These are phyloP conservation scores for Trichoderma breve DNA, from an alignment of 2,329 filamentous ascomycete genomes.

Conservation along the genomic window DNA sequence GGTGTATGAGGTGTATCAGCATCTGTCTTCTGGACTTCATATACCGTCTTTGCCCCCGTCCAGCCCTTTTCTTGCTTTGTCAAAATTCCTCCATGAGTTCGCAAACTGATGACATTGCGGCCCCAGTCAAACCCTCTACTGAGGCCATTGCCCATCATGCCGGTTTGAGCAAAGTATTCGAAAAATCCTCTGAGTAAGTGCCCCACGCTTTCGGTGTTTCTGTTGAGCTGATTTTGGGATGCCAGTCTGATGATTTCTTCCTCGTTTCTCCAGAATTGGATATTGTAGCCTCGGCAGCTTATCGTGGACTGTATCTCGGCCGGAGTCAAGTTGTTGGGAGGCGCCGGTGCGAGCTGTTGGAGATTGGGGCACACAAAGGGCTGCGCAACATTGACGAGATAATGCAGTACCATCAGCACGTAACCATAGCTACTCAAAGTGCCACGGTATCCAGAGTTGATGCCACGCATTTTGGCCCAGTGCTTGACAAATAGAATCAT, in stretches of 20 bases:
- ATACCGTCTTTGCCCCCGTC: conserved; percentile 74
- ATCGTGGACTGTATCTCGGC: conserved; percentile 26
- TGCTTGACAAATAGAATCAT: conserved; percentile 86
- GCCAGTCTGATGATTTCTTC: conserved; percentile 64
- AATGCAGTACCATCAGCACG: conserved; percentile 88
- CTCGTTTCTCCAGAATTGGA: conserved; percentile 78
- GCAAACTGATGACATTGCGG: conserved; percentile 73
- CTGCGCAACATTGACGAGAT: conserved; percentile 75
- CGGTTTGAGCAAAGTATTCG: conserved; percentile 72
- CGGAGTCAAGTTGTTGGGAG: conserved; percentile 33
- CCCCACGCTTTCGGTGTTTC: conserved; percentile 69
- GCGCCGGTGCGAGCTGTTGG: conserved; percentile 55
- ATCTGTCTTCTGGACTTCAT: conserved; percentile 45
- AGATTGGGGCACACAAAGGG: conserved; percentile 86
- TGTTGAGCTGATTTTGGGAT: conserved; percentile 56
- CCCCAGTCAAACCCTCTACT: conserved; percentile 74
- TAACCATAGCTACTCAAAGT: conserved; percentile 89
- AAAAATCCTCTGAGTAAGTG: conserved; percentile 79
- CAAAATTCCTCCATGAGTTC: conserved; percentile 66
- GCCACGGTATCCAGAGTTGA: conserved; percentile 83
- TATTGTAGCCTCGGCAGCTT: conserved; percentile 62
- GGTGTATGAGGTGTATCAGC: not conserved
- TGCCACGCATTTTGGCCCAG: conserved; percentile 81
- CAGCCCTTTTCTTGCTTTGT: conserved; percentile 79
- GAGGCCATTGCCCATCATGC: conserved; percentile 49